Base-by-base conservation (phyloP, 148 eudicot species). In the Hydrangea macrophylla region DNA sequence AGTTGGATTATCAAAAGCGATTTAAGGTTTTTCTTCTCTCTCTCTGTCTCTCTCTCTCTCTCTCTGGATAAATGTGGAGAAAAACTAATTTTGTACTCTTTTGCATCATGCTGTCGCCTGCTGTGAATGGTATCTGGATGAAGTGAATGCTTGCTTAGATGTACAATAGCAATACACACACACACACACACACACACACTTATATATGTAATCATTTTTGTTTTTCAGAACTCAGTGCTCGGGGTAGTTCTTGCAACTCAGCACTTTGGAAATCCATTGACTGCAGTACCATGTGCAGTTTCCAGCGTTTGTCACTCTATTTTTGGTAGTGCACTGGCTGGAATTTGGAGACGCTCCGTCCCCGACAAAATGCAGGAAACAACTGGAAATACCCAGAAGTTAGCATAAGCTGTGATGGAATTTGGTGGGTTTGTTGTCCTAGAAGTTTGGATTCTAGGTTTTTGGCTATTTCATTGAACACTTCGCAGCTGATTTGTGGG, bases 261-360 rank as follows among this genome's bases (percentile, higher is more conserved):
- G 77, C 96, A 90, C 78, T 90, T 88, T 64, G 90, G 89, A 61
- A 81, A 86, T 73, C 96, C 96, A 50, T 76, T 90, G 79, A 90
- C 96, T 7, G 93, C 94, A 27, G 96, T 90, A 27, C 96, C 96
- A 12, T 90, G 96, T 71, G 96, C 96, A 26, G 96, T 90, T 70
- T 88, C 96, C 56, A 90, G 96, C 62, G 91, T 90, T 33, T 88
- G 91, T 71, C 96, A 90, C 88, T 88, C 89, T 0, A 88, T 90
- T 22, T 60, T 90, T n/a, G 94, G 92, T 10, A 90, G 97, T 39
- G 80, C 78, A 32, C 73, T 88, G 74, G 96, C 96, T 1, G 97
- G 91, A 35, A 51, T 84, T 30, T 88, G 97, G 97, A 86, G 97
- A 73, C 68, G 77, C 30, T 58, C 73, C 30, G 26, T 71, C 25